These are phyloP conservation scores for Ammopiptanthus mongolicus DNA, from an alignment of 306 rosid species.

Conservation along the genomic window DNA sequence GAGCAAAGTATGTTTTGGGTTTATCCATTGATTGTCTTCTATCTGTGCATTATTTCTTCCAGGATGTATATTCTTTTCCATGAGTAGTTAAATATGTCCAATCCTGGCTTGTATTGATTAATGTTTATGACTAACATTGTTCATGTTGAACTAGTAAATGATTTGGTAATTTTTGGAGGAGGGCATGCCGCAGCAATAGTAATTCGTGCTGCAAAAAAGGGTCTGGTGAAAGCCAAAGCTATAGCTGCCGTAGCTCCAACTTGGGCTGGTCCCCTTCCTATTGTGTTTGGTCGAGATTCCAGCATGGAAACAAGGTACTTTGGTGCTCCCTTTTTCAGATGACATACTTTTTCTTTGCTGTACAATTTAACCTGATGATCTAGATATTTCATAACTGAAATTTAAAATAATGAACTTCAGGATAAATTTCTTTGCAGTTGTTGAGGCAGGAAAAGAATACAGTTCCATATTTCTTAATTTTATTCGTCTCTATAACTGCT, in stretches of 20 bases:
- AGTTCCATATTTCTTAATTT: not conserved
- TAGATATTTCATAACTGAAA: no score
- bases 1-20: not conserved
- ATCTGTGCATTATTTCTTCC: not conserved
- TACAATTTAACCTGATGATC: no score
- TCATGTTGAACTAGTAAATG: slow-evolving; percentile 47
- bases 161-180: slow-evolving; percentile 79
- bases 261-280: slow-evolving; percentile 98
- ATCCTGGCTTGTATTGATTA: not conserved
- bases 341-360: not conserved
- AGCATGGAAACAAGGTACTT: slow-evolving; percentile 86
- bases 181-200: slow-evolving; percentile 84
- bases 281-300: slow-evolving; percentile 92
- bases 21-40: slow-evolving; percentile 9
- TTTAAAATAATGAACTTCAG: not conserved
- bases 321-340: not conserved
- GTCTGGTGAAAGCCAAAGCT: slow-evolving; percentile 74
- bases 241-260: slow-evolving; percentile 92
- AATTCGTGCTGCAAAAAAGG: slow-evolving; percentile 74
- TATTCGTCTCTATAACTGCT: not conserved
- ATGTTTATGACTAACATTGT: slow-evolving; percentile 17
- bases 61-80: not conserved
- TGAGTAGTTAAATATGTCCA: not conserved
- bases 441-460: not conserved
- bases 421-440: not conserved